Percentiles rank a stretch among this genome's conserved stretches.
phyloP scores from a whole-genome alignment of 148 eudicot species.

The Suaeda aralocaspica region DNA sequence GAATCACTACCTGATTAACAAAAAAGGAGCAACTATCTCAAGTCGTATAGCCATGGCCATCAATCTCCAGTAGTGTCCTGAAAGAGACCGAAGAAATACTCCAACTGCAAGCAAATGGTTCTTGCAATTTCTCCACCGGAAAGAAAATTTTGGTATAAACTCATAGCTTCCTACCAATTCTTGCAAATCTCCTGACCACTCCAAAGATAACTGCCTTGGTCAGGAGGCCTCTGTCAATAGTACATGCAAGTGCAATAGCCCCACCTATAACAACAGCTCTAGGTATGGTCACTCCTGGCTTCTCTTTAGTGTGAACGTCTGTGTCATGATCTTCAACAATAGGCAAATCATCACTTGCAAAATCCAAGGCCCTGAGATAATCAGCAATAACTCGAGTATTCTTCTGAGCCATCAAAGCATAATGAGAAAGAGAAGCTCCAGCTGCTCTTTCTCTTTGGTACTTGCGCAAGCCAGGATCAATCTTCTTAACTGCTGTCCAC shows the following conservation, averaged over 20 bases:
- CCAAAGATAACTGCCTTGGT: slow-evolving; percentile 13
- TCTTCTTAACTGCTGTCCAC: slow-evolving; percentile 13
- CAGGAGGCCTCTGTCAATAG: slow-evolving; percentile 10
- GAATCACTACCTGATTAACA: no score
- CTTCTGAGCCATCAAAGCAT: slow-evolving; percentile 4
- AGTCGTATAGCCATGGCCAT: neutral
- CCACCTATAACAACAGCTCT: slow-evolving; percentile 7
- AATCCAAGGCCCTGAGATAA: neutral
- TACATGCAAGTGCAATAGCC: slow-evolving; percentile 11
- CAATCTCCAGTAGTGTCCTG: neutral
- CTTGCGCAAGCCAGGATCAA: slow-evolving; percentile 6
- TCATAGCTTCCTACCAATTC: neutral
- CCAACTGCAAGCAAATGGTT: no score
- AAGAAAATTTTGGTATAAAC: neutral
- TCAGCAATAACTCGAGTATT: neutral
- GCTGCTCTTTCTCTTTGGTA: slow-evolving; percentile 7
- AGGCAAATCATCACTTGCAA: neutral
- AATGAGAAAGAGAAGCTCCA: slow-evolving; percentile 1
- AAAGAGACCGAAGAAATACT: no score
- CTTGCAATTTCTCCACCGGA: no score
- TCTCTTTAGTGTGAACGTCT: neutral
- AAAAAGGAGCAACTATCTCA: neutral
- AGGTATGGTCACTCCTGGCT: slow-evolving; percentile 5
- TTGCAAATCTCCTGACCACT: slow-evolving; percentile 14
- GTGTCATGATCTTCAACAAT: neutral